A percentile compares a stretch with the other conserved stretches of the same genome.
Conservation (phyloP, 2,329 filamentous ascomycete genomes). For the Curvularia eragrostidis region DNA sequence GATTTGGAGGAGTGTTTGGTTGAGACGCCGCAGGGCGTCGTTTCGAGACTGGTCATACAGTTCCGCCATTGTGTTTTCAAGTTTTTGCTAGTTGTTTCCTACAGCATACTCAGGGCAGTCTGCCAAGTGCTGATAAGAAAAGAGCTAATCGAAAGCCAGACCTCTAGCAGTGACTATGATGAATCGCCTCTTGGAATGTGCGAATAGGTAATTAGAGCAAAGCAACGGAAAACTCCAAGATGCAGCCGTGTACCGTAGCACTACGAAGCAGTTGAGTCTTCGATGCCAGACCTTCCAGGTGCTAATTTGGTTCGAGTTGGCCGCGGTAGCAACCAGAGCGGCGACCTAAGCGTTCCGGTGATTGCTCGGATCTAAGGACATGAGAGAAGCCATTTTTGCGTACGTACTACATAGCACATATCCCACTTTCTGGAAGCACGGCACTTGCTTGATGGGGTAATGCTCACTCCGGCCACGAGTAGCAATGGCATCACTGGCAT, state of each 20-base stretch:
- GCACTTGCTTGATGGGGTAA: slow-evolving; percentile 7
- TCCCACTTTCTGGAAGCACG: slow-evolving; percentile 9
- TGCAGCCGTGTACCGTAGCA: slow-evolving; percentile 27
- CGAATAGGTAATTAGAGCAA: slow-evolving; percentile 22
- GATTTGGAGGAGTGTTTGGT: slow-evolving; percentile 48
- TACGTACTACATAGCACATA: too few relatives aligned
- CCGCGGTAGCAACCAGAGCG: slow-evolving; percentile 9
- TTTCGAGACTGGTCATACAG: slow-evolving; percentile 37
- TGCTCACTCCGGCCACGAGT: background rate
- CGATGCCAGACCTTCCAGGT: slow-evolving; percentile 15
- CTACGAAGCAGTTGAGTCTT: slow-evolving; percentile 27
- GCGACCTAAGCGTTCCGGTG: slow-evolving; percentile 30
- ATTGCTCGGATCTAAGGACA: slow-evolving; percentile 46
- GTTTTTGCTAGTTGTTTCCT: background rate
- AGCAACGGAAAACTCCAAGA: slow-evolving; percentile 24
- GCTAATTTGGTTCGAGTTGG: slow-evolving; percentile 21
- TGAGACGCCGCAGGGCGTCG: slow-evolving; percentile 44
- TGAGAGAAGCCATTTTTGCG: slow-evolving; percentile 3
- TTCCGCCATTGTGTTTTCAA: slow-evolving; percentile 30
- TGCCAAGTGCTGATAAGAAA: background rate
- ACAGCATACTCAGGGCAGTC: background rate
- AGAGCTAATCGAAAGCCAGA: background rate
- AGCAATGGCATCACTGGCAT: slow-evolving; percentile 18
- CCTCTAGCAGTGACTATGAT: slow-evolving; percentile 8
- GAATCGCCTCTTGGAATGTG: slow-evolving; percentile 17